phyloP scores from a whole-genome alignment of 345 rosid species.

The Sonneratia alba region DNA sequence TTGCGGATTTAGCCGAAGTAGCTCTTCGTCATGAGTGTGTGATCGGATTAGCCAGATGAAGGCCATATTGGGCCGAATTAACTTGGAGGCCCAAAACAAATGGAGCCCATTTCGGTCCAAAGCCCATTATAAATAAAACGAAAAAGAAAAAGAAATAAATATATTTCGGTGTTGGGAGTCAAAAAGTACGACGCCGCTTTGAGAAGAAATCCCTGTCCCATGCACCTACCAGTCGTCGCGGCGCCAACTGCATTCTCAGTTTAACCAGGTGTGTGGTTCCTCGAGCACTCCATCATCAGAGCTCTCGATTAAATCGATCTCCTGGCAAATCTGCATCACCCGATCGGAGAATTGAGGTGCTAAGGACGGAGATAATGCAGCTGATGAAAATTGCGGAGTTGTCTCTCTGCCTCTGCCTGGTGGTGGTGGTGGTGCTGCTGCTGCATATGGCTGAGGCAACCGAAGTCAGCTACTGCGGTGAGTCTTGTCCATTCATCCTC shows the following conservation, averaged over 20 bases:
- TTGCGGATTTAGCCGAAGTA: too few relatives aligned
- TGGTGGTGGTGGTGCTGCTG: constrained; percentile 5
- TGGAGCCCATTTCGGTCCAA: too few relatives aligned
- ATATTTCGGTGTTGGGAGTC: neutral
- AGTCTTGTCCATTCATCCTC: neutral
- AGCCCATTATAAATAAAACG: neutral
- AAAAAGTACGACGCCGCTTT: neutral
- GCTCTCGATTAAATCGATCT: neutral
- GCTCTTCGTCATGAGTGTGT: too few relatives aligned
- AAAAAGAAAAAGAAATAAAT: neutral
- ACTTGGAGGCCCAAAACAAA: too few relatives aligned
- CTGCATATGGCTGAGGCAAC: constrained; percentile 17
- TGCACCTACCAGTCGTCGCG: neutral
- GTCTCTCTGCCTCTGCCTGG: constrained; percentile 17
- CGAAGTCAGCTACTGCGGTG: constrained; percentile 37
- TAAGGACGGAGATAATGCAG: neutral
- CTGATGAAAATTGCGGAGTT: constrained; percentile 9
- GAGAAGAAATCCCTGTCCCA: neutral
- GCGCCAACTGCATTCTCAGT: neutral
- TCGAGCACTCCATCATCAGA: neutral
- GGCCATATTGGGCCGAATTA: too few relatives aligned
- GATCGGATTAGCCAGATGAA: too few relatives aligned
- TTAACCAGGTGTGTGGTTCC: neutral
- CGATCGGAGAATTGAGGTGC: neutral
- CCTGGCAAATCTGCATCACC: neutral